Percentiles rank a stretch among this genome's conserved stretches.
These are phyloP conservation scores for Rubroshorea leprosula DNA, from an alignment of 345 rosid species.

Conservation along the genomic window DNA sequence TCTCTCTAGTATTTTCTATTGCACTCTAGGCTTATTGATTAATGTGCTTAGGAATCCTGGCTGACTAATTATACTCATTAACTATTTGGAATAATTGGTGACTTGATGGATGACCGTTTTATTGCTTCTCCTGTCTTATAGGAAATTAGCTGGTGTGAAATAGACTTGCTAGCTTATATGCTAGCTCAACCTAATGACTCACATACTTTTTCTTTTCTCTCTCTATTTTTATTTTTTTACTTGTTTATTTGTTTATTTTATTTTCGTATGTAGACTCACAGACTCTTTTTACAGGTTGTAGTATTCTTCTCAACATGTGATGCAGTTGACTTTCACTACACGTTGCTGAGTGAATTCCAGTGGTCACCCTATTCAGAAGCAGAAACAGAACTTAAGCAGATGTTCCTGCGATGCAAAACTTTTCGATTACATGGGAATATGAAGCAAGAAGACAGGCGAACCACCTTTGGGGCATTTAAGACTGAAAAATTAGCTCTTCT, in stretches of 20 bases:
- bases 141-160: no score
- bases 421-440: constrained; percentile 86
- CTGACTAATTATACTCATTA: no score
- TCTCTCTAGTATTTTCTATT: background rate
- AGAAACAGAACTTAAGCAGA: constrained; percentile 35
- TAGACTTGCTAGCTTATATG: no score
- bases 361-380: constrained; percentile 52
- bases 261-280: constrained; percentile 11
- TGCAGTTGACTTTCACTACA: constrained; percentile 95
- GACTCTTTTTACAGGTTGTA: constrained; percentile 56
- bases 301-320: constrained; percentile 97
- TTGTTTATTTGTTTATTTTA: background rate
- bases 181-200: no score
- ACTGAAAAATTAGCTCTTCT: constrained; percentile 76
- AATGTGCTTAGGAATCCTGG: no score
- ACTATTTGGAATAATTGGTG: no score
- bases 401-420: constrained; percentile 61
- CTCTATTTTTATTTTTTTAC: no score
- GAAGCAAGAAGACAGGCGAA: constrained; percentile 88
- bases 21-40: no score
- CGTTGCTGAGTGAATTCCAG: constrained; percentile 59
- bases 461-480: constrained; percentile 67
- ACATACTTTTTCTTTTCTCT: no score
- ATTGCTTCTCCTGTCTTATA: background rate
- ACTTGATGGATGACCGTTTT: background rate